phyloP scores from a whole-genome alignment of 345 rosid genomes.

The Firmiana major region DNA sequence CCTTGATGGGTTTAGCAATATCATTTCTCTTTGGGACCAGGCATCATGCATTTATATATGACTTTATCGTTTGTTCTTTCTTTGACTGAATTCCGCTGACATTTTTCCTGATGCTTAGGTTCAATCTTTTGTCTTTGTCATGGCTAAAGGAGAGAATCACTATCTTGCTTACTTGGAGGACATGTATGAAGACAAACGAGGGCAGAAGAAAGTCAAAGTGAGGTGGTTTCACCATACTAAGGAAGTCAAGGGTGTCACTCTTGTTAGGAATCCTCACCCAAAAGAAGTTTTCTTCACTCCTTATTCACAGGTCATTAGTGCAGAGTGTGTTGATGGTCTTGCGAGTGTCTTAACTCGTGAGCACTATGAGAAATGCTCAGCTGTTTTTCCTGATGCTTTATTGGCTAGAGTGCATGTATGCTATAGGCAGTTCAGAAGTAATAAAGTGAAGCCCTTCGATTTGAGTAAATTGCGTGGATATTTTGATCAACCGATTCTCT shows the following conservation, averaged over 20 bases:
- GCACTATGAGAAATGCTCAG: constrained; percentile 66
- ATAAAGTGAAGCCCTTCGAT: constrained; percentile 74
- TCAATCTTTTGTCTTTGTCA: constrained; percentile 89
- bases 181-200: constrained; percentile 96
- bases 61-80: constrained; percentile 7
- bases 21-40: neutral
- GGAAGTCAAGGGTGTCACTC: constrained; percentile 77
- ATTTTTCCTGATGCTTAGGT: constrained; percentile 38
- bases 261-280: constrained; percentile 70
- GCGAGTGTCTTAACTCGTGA: constrained; percentile 76
- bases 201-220: constrained; percentile 87
- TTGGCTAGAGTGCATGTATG: constrained; percentile 67
- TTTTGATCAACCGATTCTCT: constrained; percentile 68
- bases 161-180: constrained; percentile 94
- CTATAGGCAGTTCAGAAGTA: constrained; percentile 78
- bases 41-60: neutral
- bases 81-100: constrained; percentile 18
- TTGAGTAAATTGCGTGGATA: constrained; percentile 86
- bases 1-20: neutral
- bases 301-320: constrained; percentile 91
- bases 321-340: constrained; percentile 92
- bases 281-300: constrained; percentile 95
- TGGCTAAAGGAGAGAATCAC: constrained; percentile 79
- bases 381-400: constrained; percentile 57
- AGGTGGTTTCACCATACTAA: constrained; percentile 93